A percentile compares a stretch with the other conserved stretches of the same genome.
Evolutionary conservation across 148 eudicot species (phyloP).

Genomic region (Vaccinium vitisidaea): DNA sequence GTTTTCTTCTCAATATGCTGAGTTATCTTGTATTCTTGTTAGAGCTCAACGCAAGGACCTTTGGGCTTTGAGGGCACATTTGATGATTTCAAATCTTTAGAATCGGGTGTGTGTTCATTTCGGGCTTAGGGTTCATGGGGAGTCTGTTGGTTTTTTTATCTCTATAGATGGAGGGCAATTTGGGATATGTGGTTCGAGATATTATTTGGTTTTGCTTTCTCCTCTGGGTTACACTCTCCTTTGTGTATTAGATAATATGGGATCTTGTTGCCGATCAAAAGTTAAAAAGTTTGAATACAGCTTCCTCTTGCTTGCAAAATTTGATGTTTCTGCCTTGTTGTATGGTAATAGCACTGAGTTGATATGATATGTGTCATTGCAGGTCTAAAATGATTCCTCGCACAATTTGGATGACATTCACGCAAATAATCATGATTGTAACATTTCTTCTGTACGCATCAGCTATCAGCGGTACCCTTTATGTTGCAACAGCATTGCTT

Average conservation of each 20-base stretch:
- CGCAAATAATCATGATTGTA: constrained; percentile 68
- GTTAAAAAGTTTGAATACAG: background rate
- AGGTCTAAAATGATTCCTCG: constrained; percentile 79
- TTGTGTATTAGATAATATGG: background rate
- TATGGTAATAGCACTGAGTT: background rate
- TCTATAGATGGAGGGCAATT: background rate
- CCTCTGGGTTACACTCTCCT: background rate
- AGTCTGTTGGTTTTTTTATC: background rate
- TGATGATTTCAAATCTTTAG: background rate
- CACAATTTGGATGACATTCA: constrained; percentile 76
- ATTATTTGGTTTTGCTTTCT: background rate
- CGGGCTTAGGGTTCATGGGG: background rate
- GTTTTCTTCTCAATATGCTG: background rate
- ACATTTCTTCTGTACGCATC: constrained; percentile 80
- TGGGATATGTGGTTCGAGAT: background rate
- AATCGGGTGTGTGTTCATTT: background rate
- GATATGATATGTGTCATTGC: constrained; percentile 21
- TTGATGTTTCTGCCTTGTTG: background rate
- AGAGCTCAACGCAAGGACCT: background rate
- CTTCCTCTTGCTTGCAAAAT: background rate
- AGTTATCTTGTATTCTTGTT: background rate
- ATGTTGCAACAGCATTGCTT: constrained; percentile 71
- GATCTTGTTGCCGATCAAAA: background rate
- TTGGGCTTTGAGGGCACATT: background rate
- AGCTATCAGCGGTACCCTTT: constrained; percentile 66